Conservation (phyloP, 2,329 filamentous ascomycete genomes). For the Neocucurbitaria cava region DNA sequence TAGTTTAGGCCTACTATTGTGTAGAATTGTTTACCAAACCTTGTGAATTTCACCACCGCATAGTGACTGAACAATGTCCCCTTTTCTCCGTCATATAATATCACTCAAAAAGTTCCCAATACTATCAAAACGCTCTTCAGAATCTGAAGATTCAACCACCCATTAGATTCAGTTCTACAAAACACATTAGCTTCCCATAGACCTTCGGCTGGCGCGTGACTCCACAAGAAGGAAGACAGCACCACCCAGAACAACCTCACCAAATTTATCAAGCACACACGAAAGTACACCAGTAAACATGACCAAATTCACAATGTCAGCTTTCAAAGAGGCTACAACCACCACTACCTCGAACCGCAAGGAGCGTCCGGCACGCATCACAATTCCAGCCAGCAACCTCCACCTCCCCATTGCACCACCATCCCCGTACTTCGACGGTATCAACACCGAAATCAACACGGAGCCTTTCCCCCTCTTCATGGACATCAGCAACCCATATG, state of each 20-base stretch:
- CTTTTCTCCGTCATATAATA: no score
- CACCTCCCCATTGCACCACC: background rate
- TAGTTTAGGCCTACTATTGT: no score
- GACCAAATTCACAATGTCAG: background rate
- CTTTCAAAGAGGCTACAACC: background rate
- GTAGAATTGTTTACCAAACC: no score
- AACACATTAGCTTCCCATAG: no score
- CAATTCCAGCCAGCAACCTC: background rate
- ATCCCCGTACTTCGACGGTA: slow-evolving; percentile 6
- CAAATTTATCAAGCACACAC: background rate
- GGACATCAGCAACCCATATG: background rate
- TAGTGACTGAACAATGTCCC: no score
- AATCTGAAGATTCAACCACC: no score
- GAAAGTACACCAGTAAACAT: background rate
- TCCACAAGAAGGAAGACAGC: no score
- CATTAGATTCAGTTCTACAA: no score
- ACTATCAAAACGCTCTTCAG: no score
- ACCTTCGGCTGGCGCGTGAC: no score
- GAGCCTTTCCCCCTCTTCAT: slow-evolving; percentile 8
- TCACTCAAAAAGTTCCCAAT: no score
- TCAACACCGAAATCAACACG: slow-evolving; percentile 1
- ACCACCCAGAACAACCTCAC: background rate
- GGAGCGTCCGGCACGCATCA: background rate
- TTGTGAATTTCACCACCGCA: no score
- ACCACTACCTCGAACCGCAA: background rate